A percentile compares a stretch with the other conserved stretches of the same genome.
Evolutionary conservation across 2,329 filamentous ascomycete genomes (phyloP).

Genomic region (Xylariaceae sp.): DNA sequence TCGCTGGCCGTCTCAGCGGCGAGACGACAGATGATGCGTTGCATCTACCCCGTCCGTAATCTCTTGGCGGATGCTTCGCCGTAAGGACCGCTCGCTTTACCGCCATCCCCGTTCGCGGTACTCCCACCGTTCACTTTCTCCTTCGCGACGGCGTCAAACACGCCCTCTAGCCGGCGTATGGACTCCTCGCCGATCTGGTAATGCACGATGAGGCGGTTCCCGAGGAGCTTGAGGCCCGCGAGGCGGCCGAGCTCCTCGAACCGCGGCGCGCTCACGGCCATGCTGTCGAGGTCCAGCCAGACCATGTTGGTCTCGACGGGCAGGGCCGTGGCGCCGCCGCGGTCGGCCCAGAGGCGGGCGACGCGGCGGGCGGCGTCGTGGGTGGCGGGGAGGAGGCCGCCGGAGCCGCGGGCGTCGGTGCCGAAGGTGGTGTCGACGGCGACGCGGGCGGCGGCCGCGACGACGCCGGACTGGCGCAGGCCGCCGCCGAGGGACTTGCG

Average conservation of each 20-base stretch:
- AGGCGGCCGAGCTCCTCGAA: slow-evolving; percentile 23
- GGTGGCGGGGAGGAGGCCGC: slow-evolving; percentile 41
- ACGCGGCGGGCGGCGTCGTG: slow-evolving; percentile 56
- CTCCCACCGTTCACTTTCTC: slow-evolving; percentile 9
- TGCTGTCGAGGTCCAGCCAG: slow-evolving; percentile 53
- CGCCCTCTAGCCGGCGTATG: slow-evolving; percentile 40
- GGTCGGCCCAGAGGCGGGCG: slow-evolving; percentile 58
- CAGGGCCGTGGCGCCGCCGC: slow-evolving; percentile 55
- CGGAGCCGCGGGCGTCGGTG: slow-evolving; percentile 35
- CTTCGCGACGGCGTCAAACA: slow-evolving; percentile 35
- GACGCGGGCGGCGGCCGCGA: slow-evolving; percentile 70
- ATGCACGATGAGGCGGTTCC: slow-evolving; percentile 27
- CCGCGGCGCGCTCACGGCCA: slow-evolving; percentile 15
- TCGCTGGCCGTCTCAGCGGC: too few species aligned
- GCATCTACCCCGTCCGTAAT: not conserved
- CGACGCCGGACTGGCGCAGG: slow-evolving; percentile 69
- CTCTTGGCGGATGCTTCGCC: slow-evolving; percentile 3
- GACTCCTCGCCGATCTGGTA: slow-evolving; percentile 56
- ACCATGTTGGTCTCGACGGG: slow-evolving; percentile 72
- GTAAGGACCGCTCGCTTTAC: slow-evolving; percentile 14
- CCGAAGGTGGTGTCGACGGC: slow-evolving; percentile 78
- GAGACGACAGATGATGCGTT: too few species aligned
- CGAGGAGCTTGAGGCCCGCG: slow-evolving; percentile 22
- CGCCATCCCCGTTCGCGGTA: not conserved
- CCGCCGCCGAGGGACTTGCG: slow-evolving; percentile 80